Conservation (phyloP, 2,329 filamentous ascomycete species). For the Hypoxylon sp. region DNA sequence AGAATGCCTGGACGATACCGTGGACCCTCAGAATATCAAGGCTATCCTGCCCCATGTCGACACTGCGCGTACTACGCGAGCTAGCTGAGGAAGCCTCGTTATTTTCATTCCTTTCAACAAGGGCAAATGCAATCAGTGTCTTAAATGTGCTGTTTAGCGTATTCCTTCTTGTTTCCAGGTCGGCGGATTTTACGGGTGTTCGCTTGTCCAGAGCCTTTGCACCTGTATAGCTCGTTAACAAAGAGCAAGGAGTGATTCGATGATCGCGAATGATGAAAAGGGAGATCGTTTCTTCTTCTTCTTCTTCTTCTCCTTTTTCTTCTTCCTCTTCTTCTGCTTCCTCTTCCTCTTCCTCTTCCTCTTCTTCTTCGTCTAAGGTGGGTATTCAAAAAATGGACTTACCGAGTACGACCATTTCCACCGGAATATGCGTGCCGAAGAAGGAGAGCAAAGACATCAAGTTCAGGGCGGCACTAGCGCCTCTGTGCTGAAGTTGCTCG, state of each 20-base stretch:
- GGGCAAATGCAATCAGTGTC: constrained; percentile 63
- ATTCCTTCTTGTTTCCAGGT: constrained; percentile 51
- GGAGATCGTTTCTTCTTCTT: too few relatives aligned
- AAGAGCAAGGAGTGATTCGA: not conserved
- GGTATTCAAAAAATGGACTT: constrained; percentile 39
- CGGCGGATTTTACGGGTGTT: constrained; percentile 60
- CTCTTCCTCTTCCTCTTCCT: too few relatives aligned
- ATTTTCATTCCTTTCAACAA: constrained; percentile 63
- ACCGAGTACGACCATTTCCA: constrained; percentile 73
- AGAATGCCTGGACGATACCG: constrained; percentile 65
- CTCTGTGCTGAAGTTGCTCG: constrained; percentile 61
- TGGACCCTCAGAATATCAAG: constrained; percentile 65
- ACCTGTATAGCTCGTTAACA: constrained; percentile 50
- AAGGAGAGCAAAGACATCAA: constrained; percentile 74
- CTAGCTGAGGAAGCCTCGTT: constrained; percentile 56
- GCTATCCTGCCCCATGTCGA: constrained; percentile 58
- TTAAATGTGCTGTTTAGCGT: constrained; percentile 62
- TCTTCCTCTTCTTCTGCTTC: too few relatives aligned
- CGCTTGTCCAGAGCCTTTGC: constrained; percentile 58
- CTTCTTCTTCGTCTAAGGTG: too few relatives aligned
- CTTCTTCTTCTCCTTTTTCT: too few relatives aligned
- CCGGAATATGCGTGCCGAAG: constrained; percentile 72
- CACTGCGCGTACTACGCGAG: constrained; percentile 56
- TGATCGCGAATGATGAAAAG: too few relatives aligned
- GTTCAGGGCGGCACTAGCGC: constrained; percentile 68